Base-by-base conservation (phyloP, 225 moss, liverwort and hornwort genomes). In the Bryum argenteum region DNA sequence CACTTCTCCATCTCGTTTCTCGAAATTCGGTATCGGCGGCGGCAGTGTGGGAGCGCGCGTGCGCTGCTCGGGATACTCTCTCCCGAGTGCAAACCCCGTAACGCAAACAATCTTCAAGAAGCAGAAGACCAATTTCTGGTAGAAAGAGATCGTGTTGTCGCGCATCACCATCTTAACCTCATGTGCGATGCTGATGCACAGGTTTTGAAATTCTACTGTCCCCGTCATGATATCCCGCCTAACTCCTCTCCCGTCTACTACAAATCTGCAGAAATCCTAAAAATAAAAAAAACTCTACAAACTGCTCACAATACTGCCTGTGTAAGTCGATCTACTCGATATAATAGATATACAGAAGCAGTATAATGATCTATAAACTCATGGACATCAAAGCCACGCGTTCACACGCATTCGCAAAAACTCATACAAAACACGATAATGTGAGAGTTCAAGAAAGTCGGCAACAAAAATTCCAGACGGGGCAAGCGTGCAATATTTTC, bases 61-160 rank as follows among this genome's bases (percentile, higher is more conserved):
- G 21, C 87, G 80, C 50, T 81, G 58, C 78, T 87, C 87, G 9
- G 87, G 87, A 64, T 21, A 20, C 72, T 78, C 78, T 63, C 87
- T 78, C 41, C 87, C 83, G 1, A 87, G n/a, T 15, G 79, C 76
- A 50, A 87, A 87, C 28, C 87, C 87, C 61, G 75, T 81, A 23
- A 87, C 87, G 57, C 83, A 79, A 8, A 87, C 44, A 39, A 87
- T 87, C 57, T 87, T 87, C 54, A 87, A 48, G 21, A 83, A 54
- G 73, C 83, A 81, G 73, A 79, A 87, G 22, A 83, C 18, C 24
- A 83, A 58, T 67, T 87, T 87, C 57, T 81, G 76, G 58, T 17
- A 81, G 2, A 87, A 3, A 41, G 87, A 81, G 39, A 87, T 66
- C 41, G 76, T 83, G 42, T 20, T 81, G 73, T 87, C 87, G 53